Percentiles rank a stretch among this genome's conserved stretches.
Conservation (phyloP, 2,329 filamentous ascomycete genomes). For the Dichotomopilus funicola region DNA sequence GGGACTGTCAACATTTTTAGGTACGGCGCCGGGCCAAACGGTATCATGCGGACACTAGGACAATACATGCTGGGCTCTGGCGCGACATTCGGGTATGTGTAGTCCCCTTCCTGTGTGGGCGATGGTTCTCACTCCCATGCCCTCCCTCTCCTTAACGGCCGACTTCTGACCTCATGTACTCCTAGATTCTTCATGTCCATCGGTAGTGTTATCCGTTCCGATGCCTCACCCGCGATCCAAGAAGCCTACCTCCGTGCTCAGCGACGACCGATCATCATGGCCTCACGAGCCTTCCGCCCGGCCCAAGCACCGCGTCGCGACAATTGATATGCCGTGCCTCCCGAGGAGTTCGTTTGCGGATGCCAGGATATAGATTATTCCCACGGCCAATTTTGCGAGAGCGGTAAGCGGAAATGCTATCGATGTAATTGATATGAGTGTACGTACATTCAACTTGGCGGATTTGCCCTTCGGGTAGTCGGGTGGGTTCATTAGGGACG, state of each 20-base stretch:
- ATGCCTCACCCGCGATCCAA: conserved; percentile 68
- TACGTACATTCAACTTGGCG: conserved; percentile 12
- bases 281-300: conserved; percentile 35
- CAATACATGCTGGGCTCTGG: conserved; percentile 97
- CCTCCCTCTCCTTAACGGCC: too few relatives aligned
- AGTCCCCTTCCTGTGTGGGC: background rate
- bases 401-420: conserved; percentile 2
- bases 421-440: conserved; percentile 16
- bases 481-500: conserved; percentile 4
- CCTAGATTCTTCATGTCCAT: conserved; percentile 95
- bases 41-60: conserved; percentile 86
- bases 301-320: conserved; percentile 18
- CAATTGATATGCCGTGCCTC: conserved; percentile 10
- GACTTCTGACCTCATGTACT: conserved; percentile 10
- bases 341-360: background rate
- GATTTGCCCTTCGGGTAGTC: conserved; percentile 1
- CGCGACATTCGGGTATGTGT: conserved; percentile 82
- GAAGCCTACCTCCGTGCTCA: conserved; percentile 71
- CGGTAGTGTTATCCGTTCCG: conserved; percentile 90
- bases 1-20: conserved; percentile 91
- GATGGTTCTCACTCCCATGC: too few relatives aligned
- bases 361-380: background rate
- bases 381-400: background rate
- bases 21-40: conserved; percentile 87
- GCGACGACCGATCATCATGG: conserved; percentile 64